Base-by-base conservation (phyloP, 2,329 filamentous ascomycete species). In the Colletotrichum chlorophyti region DNA sequence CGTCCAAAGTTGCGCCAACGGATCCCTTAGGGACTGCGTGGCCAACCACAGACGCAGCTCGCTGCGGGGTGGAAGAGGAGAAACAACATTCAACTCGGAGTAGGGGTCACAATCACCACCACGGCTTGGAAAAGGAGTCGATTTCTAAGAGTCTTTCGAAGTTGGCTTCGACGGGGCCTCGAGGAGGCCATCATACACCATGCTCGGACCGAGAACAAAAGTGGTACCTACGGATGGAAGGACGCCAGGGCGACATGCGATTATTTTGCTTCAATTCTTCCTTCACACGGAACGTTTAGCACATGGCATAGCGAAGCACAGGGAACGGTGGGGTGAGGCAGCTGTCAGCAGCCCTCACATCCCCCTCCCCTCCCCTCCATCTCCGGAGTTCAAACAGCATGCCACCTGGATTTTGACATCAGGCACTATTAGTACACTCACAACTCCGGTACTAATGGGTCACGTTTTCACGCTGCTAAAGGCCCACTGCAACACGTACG, bases 1-100 rank as follows among this genome's bases (percentile, higher is more conserved):
- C 53, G 41, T 53, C 34, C 40, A 46, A 58, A 47, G 46, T 42
- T 55, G 55, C 40, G 53, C 53, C 58, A 58, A 58, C 47, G 29
- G 24, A 31, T 42, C 14, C 35, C 19, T 37, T 17, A 19, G 24
- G 15, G 26, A 40, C 17, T 32, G 26, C 15, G n/a, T 19, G 14
- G 9, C 45, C 51, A 50, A 60, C 52, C 51, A 50, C 11, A 38
- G 32, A n/a, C 34, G 23, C 31, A 38, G 24, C 6, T 29, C 35
- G 42, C 24, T 21, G 19, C 42, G 5, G 8, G 17, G 54, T 58
- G 49, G 51, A 35, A 37, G 29, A 58, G 21, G 50, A 43, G 35
- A 49, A 40, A 37, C n/a, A n/a, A n/a, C n/a, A n/a, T n/a, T n/a
- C n/a, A n/a, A n/a, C n/a, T n/a, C n/a, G n/a, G n/a, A n/a, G n/a